Base-by-base conservation (phyloP, 345 rosid genomes). In the Diplotaxis tenuifolia region DNA sequence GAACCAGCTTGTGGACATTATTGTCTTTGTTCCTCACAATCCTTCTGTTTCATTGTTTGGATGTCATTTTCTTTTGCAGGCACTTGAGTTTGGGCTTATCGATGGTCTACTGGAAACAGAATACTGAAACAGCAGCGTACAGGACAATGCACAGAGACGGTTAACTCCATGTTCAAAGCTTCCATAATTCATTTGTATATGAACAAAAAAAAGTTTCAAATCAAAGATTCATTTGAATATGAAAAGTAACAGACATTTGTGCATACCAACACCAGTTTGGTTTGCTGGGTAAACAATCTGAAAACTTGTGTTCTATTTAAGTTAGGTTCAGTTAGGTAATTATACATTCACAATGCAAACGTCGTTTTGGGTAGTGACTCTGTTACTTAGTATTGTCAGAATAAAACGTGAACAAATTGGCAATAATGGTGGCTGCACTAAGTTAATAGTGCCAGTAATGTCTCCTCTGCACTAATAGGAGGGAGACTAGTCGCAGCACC, bases 71-170 rank as follows among this genome's bases (percentile, higher is more conserved):
- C 0, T 15, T 10, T 20, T 72, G 82, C 86, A 93, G 97, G 93
- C 96, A 9, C 84, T 93, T 88, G 96, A 93, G 73, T 91, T 87
- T 29, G 96, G 96, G 18, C 87, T 91, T 34, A 83, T 93, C 0
- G 98, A 93, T 68, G 93, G 92, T 16, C 67, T 91, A 42, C 65
- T 91, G 70, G 97, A 91, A 83, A 93, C 96, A 6, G 89, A 84
- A 52, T 87, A 86, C 71, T 91, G 84, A 83, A 71, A 27, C 50
- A 60, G 27, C 55, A 21, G 27, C 55, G 15, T 15, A 21, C 58
- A 58, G 6, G 57, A 31, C 11, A 36, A 25, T 32, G 62, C 62
- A 47, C 68, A 58, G 1, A 28, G 36, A 52, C 67, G 15, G 38
- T 53, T 56, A 56, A 50, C 4, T n/a, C 56, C 62, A 42, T 71